Percentiles rank a stretch among this genome's conserved stretches.
Conservation (phyloP, 2,329 filamentous ascomycete species). For the Tolypocladium endophyticum region DNA sequence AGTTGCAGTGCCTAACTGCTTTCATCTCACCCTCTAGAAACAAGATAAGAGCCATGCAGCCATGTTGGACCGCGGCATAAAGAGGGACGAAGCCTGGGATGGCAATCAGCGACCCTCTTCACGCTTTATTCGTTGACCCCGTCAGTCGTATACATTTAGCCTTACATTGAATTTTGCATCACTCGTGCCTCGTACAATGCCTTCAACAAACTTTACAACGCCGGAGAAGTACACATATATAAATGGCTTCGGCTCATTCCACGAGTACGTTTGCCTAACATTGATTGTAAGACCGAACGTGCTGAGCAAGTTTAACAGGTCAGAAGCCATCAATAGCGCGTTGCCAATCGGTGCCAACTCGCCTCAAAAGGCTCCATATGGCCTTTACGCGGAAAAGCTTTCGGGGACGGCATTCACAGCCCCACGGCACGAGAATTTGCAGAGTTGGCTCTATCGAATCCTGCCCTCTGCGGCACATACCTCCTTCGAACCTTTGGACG, state of each 20-base stretch:
- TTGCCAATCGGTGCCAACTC: constrained; percentile 70
- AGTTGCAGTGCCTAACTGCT: neutral
- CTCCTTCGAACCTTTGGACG: constrained; percentile 38
- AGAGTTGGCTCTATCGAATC: constrained; percentile 64
- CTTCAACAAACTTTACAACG: neutral
- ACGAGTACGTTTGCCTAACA: neutral
- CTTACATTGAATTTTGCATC: neutral
- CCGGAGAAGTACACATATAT: neutral
- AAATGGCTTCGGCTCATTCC: neutral
- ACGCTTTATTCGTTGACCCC: neutral
- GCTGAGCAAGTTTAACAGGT: constrained; percentile 31
- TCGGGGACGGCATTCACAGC: constrained; percentile 61
- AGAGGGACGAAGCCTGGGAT: neutral
- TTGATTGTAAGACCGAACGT: neutral
- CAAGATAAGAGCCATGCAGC: neutral
- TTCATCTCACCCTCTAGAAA: neutral
- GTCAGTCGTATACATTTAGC: neutral
- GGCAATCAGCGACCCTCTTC: neutral
- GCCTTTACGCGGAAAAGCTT: constrained; percentile 74
- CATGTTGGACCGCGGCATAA: neutral
- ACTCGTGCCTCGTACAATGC: neutral
- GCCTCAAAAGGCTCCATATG: constrained; percentile 68
- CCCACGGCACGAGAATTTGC: constrained; percentile 56
- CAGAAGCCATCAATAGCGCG: constrained; percentile 65
- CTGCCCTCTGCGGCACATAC: constrained; percentile 52